phyloP scores from a whole-genome alignment of 257 asterid species.

The Lavandula angustifolia region DNA sequence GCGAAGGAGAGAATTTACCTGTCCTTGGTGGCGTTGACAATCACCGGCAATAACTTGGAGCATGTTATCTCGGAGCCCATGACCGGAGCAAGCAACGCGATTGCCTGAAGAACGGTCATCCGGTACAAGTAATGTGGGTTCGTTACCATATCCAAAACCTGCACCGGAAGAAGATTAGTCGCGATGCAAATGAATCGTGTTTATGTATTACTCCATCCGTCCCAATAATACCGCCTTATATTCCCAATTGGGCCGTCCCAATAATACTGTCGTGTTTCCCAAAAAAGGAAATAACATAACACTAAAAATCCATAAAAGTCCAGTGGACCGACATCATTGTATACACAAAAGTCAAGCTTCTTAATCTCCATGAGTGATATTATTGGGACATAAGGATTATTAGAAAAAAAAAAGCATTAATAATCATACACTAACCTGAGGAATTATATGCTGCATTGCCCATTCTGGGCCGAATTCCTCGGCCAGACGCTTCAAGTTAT shows the following conservation, averaged over 20 bases:
- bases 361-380: too few relatives aligned
- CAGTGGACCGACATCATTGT: too few relatives aligned
- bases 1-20: conserved; percentile 41
- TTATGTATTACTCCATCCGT: too few relatives aligned
- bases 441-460: conserved; percentile 93
- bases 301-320: too few relatives aligned
- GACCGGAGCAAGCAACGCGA: conserved; percentile 89
- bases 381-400: too few relatives aligned
- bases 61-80: conserved; percentile 95
- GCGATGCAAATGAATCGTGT: neutral
- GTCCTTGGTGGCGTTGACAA: conserved; percentile 71
- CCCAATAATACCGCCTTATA: too few relatives aligned
- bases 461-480: conserved; percentile 93
- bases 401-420: neutral
- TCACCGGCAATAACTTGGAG: conserved; percentile 78
- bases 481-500: conserved; percentile 74
- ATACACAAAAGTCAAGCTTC: too few relatives aligned
- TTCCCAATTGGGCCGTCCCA: too few relatives aligned
- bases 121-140: conserved; percentile 84
- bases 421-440: conserved; percentile 58
- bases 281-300: too few relatives aligned
- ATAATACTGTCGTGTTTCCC: too few relatives aligned
- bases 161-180: conserved; percentile 11
- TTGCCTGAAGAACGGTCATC: conserved; percentile 80
- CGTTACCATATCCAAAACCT: conserved; percentile 79